Base-by-base conservation (phyloP, 2,329 filamentous ascomycete species). In the Keithomyces neogunnii region DNA sequence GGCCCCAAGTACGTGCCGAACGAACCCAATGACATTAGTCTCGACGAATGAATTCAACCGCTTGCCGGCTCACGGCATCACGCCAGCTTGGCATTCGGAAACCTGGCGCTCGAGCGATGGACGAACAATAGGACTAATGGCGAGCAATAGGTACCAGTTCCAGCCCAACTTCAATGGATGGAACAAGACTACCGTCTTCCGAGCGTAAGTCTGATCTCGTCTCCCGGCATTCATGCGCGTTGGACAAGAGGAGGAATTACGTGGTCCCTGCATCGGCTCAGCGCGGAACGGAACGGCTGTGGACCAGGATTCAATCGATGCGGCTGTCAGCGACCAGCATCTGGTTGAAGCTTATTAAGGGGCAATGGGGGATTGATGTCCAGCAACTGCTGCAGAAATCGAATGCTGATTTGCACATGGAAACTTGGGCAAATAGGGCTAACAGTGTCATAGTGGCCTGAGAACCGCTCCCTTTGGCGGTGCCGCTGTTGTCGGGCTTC, bases 1-100 rank as follows among this genome's bases (percentile, higher is more conserved):
- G 82, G 80, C 65, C 82, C 82, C 49, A 85, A 83, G 82, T 85
- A 80, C 70, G 66, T 66, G 3, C 55, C 36, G 38, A 30, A 39
- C 33, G 33, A n/a, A 31, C 26, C 32, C 9, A 30, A 28, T 19
- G 4, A 38, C 19, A 13, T 26, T 29, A 4, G 29, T n/a, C 29
- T 19, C 8, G 28, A 48, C 45, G 30, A 48, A 44, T 5, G 48
- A 42, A 6, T 29, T 32, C 29, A 45, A 9, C 1, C 30, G 9
- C 28, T 3, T 44, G 40, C 40, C 26, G 28, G 11, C 5, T 8
- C 9, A 28, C 9, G n/a, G 6, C 10, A 19, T 26, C 28, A 11
- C 26, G 28, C 4, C 13, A 19, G 40, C 40, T 30, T 44, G 26
- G 28, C 40, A 3, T 44, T 13, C 4, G 28, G 28, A 13, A 42